Conservation (phyloP, 192 early-diverging fungal genomes). For the Podila epicladia region DNA sequence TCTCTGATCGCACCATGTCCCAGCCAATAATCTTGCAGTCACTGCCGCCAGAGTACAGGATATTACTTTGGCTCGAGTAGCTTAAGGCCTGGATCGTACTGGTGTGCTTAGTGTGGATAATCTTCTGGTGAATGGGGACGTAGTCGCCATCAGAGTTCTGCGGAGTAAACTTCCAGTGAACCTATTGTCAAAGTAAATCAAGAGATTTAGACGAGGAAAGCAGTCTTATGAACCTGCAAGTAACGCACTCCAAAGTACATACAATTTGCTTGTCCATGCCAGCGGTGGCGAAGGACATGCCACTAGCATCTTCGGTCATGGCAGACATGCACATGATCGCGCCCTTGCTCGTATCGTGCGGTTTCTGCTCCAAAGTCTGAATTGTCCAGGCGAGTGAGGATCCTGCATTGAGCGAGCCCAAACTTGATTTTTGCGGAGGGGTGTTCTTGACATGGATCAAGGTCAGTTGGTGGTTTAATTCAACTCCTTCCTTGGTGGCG, state of each 20-base stretch:
- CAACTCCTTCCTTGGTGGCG: constrained; percentile 22
- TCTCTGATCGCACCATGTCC: constrained; percentile 34
- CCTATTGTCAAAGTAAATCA: constrained; percentile 2
- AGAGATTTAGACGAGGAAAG: neutral
- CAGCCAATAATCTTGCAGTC: constrained; percentile 37
- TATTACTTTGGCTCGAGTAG: constrained; percentile 5
- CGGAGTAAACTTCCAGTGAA: constrained; percentile 28
- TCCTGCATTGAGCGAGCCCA: neutral
- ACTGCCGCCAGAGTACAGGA: constrained; percentile 28
- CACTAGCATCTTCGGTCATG: constrained; percentile 5
- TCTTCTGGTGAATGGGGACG: constrained; percentile 4
- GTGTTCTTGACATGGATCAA: constrained; percentile 20
- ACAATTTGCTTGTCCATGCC: constrained; percentile 45
- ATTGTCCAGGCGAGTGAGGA: constrained; percentile 13
- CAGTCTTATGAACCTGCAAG: neutral
- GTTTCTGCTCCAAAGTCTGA: constrained; percentile 18
- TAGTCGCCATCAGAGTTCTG: constrained; percentile 14
- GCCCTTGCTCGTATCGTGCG: constrained; percentile 26
- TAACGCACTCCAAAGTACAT: neutral
- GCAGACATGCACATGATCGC: constrained; percentile 33
- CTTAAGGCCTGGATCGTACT: constrained; percentile 34
- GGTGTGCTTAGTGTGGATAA: constrained; percentile 33
- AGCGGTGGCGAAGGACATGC: constrained; percentile 23
- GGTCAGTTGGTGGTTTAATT: constrained; percentile 14
- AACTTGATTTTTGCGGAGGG: neutral